These are phyloP conservation scores for Golubevia sp. DNA, from an alignment of 1,284 basidiomycete genomes.

Conservation along the genomic window DNA sequence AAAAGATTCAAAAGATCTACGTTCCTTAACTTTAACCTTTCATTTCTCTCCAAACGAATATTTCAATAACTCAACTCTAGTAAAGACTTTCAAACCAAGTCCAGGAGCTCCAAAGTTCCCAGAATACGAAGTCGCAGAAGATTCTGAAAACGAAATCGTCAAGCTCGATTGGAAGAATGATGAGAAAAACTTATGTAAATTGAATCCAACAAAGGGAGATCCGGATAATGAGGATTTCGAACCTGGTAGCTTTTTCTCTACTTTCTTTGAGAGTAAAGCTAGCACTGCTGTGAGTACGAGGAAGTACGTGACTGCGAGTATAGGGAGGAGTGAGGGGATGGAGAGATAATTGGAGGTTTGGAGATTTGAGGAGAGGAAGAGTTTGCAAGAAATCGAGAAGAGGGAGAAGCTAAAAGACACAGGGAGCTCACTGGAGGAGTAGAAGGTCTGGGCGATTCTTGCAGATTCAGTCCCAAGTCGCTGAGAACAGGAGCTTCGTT, in stretches of 20 bases:
- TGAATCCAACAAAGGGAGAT: constrained; percentile 71
- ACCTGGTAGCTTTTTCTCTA: constrained; percentile 83
- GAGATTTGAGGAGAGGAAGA: too few relatives aligned
- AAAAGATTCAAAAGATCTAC: constrained; percentile 45
- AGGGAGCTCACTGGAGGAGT: too few relatives aligned
- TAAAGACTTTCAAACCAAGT: constrained; percentile 14
- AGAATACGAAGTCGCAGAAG: constrained; percentile 50
- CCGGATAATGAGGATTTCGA: constrained; percentile 66
- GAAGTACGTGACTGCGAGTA: not conserved
- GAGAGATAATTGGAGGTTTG: too few relatives aligned
- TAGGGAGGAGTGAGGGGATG: too few relatives aligned
- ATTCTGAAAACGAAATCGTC: constrained; percentile 41
- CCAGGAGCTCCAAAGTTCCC: too few relatives aligned
- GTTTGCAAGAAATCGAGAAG: too few relatives aligned
- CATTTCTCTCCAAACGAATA: constrained; percentile 47
- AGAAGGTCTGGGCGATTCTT: too few relatives aligned
- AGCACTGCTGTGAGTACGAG: constrained; percentile 21
- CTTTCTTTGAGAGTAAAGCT: constrained; percentile 69
- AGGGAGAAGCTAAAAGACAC: too few relatives aligned
- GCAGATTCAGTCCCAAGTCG: too few relatives aligned
- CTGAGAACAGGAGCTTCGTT: too few relatives aligned
- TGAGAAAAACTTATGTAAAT: constrained; percentile 74
- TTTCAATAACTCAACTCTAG: constrained; percentile 39
- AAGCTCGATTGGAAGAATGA: constrained; percentile 82
- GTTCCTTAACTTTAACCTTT: constrained; percentile 46